Evolutionary conservation across 345 rosid species (phyloP).

Genomic region (Turritis glabra): DNA sequence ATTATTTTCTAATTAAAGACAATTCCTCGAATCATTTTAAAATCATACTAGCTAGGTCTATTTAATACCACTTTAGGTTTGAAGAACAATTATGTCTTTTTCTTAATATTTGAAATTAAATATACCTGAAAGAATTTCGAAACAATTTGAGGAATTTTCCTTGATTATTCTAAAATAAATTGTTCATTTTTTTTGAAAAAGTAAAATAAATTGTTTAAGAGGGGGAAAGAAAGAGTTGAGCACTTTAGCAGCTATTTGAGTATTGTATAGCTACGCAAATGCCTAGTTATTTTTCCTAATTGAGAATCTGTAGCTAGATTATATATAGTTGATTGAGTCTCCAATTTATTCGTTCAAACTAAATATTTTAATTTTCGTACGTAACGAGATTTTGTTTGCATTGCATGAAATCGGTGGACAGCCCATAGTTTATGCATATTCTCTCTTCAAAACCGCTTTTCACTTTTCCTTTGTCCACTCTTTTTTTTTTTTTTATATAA

Average conservation of each 20-base stretch:
- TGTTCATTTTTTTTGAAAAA: too few species aligned
- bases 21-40: conserved; percentile 27
- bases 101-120: background rate
- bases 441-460: conserved; percentile 38
- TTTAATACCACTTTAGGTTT: conserved; percentile 5
- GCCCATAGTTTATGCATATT: conserved; percentile 37
- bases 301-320: conserved; percentile 12
- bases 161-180: background rate
- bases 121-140: background rate
- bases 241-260: background rate
- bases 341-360: background rate
- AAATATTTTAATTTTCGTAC: conserved; percentile 8
- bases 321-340: conserved; percentile 14
- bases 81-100: conserved; percentile 12
- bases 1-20: conserved; percentile 26
- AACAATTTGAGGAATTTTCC: background rate
- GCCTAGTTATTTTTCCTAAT: background rate
- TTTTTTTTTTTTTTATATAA: too few species aligned
- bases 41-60: conserved; percentile 8
- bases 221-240: background rate
- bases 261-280: background rate
- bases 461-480: background rate
- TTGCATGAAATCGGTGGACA: conserved; percentile 43
- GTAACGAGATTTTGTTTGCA: conserved; percentile 41
- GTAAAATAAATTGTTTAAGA: background rate